A percentile compares a stretch with the other conserved stretches of the same genome.
phyloP scores from a whole-genome alignment of 139 green algal genomes.

The Dunaliella primolecta region DNA sequence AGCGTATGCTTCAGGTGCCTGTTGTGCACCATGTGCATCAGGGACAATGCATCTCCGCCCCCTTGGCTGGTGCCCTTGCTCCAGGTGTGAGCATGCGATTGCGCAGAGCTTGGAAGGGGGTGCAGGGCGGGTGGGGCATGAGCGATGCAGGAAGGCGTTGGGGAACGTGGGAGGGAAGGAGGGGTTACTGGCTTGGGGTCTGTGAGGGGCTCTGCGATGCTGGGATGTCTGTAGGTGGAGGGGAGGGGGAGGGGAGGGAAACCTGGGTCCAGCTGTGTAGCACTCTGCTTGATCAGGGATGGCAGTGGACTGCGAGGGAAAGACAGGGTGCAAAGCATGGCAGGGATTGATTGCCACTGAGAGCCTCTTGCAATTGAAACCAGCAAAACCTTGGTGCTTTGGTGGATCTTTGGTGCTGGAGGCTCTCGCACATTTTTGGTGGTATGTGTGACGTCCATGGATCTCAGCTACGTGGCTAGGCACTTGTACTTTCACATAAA shows the following conservation, averaged over 20 bases:
- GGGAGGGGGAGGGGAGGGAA: not conserved
- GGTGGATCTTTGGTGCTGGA: too few relatives aligned
- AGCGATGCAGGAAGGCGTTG: not conserved
- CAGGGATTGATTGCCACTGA: too few relatives aligned
- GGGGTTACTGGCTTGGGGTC: not conserved
- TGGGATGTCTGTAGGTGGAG: not conserved
- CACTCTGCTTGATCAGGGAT: not conserved
- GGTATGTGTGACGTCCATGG: too few relatives aligned
- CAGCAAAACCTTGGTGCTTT: too few relatives aligned
- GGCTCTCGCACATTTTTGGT: too few relatives aligned
- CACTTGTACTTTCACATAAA: too few relatives aligned
- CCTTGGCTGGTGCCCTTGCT: not conserved
- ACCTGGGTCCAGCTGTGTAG: not conserved
- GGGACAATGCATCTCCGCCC: not conserved
- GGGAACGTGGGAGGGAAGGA: not conserved
- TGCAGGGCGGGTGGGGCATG: not conserved
- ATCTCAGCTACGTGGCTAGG: too few relatives aligned
- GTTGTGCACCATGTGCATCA: not conserved
- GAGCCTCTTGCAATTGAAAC: too few relatives aligned
- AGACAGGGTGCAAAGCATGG: too few relatives aligned
- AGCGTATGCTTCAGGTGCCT: not conserved
- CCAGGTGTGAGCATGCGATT: not conserved
- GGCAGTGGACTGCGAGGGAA: not conserved
- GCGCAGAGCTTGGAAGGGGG: not conserved
- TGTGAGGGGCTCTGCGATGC: not conserved